Conservation (phyloP, 2,329 filamentous ascomycete genomes). For the Leptosphaerulina australis region DNA sequence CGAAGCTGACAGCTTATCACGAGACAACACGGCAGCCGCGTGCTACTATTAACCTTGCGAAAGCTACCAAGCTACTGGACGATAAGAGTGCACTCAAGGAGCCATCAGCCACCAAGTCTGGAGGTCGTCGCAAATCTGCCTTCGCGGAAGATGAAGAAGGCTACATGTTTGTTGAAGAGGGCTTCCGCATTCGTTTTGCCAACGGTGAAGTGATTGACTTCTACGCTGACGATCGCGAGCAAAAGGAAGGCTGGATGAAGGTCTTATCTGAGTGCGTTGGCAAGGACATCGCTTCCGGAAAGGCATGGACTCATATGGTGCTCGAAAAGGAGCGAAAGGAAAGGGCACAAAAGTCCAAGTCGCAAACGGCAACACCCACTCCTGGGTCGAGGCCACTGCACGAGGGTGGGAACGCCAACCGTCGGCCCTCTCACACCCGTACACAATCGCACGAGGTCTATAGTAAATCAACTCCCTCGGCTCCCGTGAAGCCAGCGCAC, state of each 20-base stretch:
- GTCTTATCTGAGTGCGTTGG: conserved; percentile 75
- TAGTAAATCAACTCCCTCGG: conserved; percentile 36
- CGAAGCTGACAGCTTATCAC: conserved; percentile 93
- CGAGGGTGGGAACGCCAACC: conserved; percentile 23
- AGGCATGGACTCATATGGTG: conserved; percentile 68
- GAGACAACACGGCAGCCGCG: conserved; percentile 94
- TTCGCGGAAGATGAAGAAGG: conserved; percentile 99
- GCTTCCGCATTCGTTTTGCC: conserved; percentile 97
- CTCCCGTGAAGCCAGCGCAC: conserved; percentile 40
- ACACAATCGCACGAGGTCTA: conserved; percentile 41
- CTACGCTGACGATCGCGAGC: conserved; percentile 84
- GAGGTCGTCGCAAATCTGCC: conserved; percentile 85
- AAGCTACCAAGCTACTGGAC: conserved; percentile 91
- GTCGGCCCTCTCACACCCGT: conserved; percentile 33
- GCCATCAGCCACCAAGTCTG: conserved; percentile 74
- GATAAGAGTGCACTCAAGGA: conserved; percentile 84
- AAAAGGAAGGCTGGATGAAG: conserved; percentile 96
- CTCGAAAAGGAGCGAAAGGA: conserved; percentile 54
- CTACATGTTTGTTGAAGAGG: conserved; percentile 99
- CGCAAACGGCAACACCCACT: conserved; percentile 30
- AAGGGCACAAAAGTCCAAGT: conserved; percentile 29
- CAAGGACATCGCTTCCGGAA: conserved; percentile 58
- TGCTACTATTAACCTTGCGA: conserved; percentile 94
- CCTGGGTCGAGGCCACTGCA: conserved; percentile 31
- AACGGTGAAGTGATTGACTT: conserved; percentile 99